Evolutionary conservation across 2,329 filamentous ascomycete species (phyloP).

Genomic region (Fusarium nelsonii): DNA sequence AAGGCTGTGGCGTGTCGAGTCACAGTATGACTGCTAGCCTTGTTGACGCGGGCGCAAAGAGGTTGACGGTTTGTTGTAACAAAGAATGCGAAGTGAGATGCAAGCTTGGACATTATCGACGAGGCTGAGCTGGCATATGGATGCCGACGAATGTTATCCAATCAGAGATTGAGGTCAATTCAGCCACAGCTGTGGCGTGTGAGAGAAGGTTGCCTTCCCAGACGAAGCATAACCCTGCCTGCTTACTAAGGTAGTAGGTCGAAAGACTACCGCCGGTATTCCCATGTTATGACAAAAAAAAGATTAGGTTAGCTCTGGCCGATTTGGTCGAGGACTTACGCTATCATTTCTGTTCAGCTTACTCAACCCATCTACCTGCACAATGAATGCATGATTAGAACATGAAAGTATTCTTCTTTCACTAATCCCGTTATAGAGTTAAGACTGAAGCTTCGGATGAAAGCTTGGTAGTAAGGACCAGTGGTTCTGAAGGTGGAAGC

Average conservation of each 20-base stretch:
- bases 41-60: constrained; percentile 38
- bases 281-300: too few species aligned
- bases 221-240: too few species aligned
- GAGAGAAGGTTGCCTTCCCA: not conserved
- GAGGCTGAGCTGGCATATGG: constrained; percentile 43
- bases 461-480: not conserved
- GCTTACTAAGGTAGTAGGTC: not conserved
- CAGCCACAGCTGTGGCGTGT: constrained; percentile 27
- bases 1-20: constrained; percentile 35
- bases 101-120: constrained; percentile 39
- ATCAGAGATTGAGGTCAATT: constrained; percentile 1
- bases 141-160: constrained; percentile 27
- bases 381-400: not conserved
- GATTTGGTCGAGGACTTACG: too few species aligned
- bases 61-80: constrained; percentile 5
- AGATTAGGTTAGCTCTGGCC: too few species aligned
- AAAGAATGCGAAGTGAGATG: constrained; percentile 34
- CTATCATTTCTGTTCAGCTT: too few species aligned
- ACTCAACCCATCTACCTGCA: not conserved
- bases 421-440: not conserved
- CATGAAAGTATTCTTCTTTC: not conserved
- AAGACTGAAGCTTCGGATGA: not conserved
- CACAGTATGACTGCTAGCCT: constrained; percentile 39
- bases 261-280: too few species aligned
- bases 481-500: not conserved